phyloP scores from a whole-genome alignment of 2,329 filamentous ascomycete species.

The Penicillium sp. region DNA sequence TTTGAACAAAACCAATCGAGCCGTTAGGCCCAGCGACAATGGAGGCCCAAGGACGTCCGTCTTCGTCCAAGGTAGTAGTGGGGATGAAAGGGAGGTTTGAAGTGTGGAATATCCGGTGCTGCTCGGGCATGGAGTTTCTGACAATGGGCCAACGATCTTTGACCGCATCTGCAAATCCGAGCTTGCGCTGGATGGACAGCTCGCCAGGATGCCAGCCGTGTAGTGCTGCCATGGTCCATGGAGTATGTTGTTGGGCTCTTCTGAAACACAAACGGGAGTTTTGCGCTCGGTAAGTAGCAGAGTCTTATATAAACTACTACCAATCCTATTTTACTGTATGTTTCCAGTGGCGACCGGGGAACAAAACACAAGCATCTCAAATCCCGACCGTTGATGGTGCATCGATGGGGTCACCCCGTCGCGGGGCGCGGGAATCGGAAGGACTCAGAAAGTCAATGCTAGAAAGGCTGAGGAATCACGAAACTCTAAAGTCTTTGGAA shows the following conservation, averaged over 20 bases:
- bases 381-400: no score
- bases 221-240: slow-evolving; percentile 11
- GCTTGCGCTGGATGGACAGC: slow-evolving; percentile 17
- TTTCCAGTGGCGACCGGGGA: neutral
- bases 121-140: slow-evolving; percentile 15
- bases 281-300: neutral
- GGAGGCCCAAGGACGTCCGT: slow-evolving; percentile 21
- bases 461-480: neutral
- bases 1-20: slow-evolving; percentile 19
- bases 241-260: neutral
- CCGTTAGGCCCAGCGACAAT: slow-evolving; percentile 19
- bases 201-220: slow-evolving; percentile 25
- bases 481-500: slow-evolving; percentile 1
- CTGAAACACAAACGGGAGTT: no score
- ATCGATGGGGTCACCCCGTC: neutral
- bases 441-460: no score
- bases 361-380: neutral
- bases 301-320: neutral
- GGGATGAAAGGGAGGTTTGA: slow-evolving; percentile 23
- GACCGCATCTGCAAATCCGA: slow-evolving; percentile 19
- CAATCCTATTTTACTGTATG: neutral
- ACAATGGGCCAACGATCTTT: slow-evolving; percentile 14
- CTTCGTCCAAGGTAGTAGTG: slow-evolving; percentile 17
- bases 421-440: neutral
- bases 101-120: slow-evolving; percentile 23